Percentiles rank a stretch among this genome's conserved stretches.
Evolutionary conservation across 345 rosid genomes (phyloP).

Genomic region (Salix koriyanagi): DNA sequence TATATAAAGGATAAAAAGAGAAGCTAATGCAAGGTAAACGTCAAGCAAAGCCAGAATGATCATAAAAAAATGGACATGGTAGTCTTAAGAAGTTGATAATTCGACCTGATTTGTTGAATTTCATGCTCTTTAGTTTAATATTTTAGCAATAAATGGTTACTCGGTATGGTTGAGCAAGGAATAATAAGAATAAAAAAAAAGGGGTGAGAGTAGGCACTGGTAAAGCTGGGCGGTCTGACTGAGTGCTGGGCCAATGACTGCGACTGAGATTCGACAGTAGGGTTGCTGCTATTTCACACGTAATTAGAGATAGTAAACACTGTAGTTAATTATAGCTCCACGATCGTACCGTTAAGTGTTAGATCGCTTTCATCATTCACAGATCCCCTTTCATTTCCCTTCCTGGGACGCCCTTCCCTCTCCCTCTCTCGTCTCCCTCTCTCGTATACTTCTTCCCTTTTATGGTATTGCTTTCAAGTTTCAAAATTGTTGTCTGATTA

Average conservation of each 20-base stretch:
- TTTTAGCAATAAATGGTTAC: background rate
- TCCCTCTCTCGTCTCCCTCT: background rate
- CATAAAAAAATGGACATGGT: too few species aligned
- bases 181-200: too few species aligned
- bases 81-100: background rate
- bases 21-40: background rate
- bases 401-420: too few species aligned
- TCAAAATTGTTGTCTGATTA: background rate
- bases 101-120: background rate
- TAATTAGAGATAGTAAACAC: background rate
- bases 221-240: background rate
- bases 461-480: conserved; percentile 10
- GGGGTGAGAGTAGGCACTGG: background rate
- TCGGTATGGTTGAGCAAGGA: background rate
- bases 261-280: conserved; percentile 25
- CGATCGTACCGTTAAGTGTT: conserved; percentile 12
- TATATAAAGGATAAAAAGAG: too few species aligned
- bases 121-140: too few species aligned
- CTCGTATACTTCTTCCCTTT: conserved; percentile 19
- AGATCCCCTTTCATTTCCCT: conserved; percentile 6
- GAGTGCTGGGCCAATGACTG: background rate
- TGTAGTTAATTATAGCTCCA: too few species aligned
- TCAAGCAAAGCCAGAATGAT: background rate
- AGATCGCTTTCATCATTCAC: conserved; percentile 30
- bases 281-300: background rate